These are phyloP conservation scores for Articulospora tetracladia DNA, from an alignment of 495 filamentous ascomycete species.

Conservation along the genomic window DNA sequence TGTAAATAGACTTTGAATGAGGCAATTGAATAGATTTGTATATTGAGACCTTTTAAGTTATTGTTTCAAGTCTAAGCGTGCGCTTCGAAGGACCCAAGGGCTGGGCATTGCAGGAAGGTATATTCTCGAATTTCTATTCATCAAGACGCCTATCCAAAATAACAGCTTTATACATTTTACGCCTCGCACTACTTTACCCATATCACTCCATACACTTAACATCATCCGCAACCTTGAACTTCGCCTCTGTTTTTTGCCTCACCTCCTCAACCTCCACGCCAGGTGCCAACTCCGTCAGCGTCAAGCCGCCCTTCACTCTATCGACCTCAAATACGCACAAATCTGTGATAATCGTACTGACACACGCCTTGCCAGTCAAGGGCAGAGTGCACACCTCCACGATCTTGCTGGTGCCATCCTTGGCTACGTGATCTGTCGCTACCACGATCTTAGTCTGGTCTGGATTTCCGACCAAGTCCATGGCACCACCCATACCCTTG, in stretches of 20 bases:
- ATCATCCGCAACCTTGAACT: slow-evolving; percentile 71
- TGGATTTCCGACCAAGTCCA: slow-evolving; percentile 90
- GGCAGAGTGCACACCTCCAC: slow-evolving; percentile 87
- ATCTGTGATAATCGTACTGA: slow-evolving; percentile 90
- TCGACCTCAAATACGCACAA: slow-evolving; percentile 90
- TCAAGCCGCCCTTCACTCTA: slow-evolving; percentile 60
- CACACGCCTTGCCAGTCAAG: slow-evolving; percentile 76
- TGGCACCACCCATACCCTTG: slow-evolving; percentile 92
- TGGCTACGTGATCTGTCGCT: slow-evolving; percentile 92
- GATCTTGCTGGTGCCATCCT: slow-evolving; percentile 89
- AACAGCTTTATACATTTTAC: background rate
- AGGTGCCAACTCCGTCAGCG: slow-evolving; percentile 80
- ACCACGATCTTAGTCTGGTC: slow-evolving; percentile 86
- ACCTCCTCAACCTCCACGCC: slow-evolving; percentile 86
- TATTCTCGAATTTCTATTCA: slow-evolving; percentile 13
- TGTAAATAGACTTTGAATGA: slow-evolving; percentile 32
- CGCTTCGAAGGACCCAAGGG: too few species aligned
- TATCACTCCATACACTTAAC: slow-evolving; percentile 72
- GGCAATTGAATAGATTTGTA: slow-evolving; percentile 1
- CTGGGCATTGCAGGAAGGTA: too few species aligned
- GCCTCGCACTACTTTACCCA: background rate
- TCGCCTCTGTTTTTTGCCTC: slow-evolving; percentile 79
- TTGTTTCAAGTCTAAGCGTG: background rate
- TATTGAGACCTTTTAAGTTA: background rate
- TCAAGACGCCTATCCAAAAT: background rate